phyloP scores from a whole-genome alignment of 768 basidiomycete genomes.

The Lanmaoa rubissima region DNA sequence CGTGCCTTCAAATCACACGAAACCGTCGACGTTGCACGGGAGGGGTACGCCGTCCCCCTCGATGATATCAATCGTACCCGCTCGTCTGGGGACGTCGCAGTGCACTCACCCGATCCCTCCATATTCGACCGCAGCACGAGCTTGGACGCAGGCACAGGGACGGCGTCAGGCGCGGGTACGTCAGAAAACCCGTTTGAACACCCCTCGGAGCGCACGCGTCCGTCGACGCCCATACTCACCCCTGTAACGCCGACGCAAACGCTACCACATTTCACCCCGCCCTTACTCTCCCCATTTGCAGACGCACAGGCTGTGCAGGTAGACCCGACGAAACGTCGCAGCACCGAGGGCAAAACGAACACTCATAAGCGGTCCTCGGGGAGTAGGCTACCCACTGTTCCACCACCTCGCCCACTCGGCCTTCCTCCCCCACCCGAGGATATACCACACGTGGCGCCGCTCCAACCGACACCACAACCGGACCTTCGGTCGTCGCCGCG shows the following conservation, averaged over 20 bases:
- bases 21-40: conserved; percentile 41
- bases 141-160: not conserved
- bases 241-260: conserved; percentile 1
- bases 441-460: conserved; percentile 36
- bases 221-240: not conserved
- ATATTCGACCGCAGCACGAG: conserved; percentile 14
- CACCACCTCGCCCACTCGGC: conserved; percentile 57
- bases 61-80: conserved; percentile 44
- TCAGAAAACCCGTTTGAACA: conserved; percentile 47
- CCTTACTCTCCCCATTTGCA: conserved; percentile 34
- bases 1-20: conserved; percentile 51
- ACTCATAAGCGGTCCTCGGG: conserved; percentile 1
- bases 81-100: conserved; percentile 39
- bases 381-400: conserved; percentile 23
- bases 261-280: conserved; percentile 1
- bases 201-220: conserved; percentile 18
- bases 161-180: not conserved
- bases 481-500: conserved; percentile 26
- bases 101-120: conserved; percentile 27
- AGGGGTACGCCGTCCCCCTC: conserved; percentile 44
- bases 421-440: conserved; percentile 47
- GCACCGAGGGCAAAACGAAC: not conserved
- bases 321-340: not conserved
- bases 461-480: conserved; percentile 36
- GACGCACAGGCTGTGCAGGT: conserved; percentile 31